Conservation (phyloP, 1,284 basidiomycete species). For the Fomitopsis schrenkii region DNA sequence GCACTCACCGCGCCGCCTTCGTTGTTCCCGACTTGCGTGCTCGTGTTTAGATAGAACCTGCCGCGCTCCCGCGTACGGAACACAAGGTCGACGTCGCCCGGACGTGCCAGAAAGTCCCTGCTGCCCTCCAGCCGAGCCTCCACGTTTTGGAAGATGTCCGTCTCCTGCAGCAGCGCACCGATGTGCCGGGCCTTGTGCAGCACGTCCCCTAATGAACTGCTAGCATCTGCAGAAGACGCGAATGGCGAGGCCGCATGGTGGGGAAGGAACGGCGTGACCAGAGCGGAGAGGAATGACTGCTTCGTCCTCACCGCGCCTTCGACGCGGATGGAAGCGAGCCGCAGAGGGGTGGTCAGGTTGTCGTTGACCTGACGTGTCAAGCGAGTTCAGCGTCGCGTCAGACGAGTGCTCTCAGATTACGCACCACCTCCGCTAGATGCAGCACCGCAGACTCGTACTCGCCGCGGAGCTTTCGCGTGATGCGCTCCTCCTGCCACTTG, state of each 20-base stretch:
- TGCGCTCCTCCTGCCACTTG: constrained; percentile 68
- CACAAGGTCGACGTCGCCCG: constrained; percentile 83
- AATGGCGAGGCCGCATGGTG: constrained; percentile 2
- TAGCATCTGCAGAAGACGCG: constrained; percentile 18
- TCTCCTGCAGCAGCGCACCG: constrained; percentile 57
- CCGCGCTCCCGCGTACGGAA: constrained; percentile 78
- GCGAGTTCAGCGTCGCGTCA: not conserved
- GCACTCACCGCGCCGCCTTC: constrained; percentile 83
- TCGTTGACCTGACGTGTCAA: constrained; percentile 49
- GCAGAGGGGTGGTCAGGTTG: constrained; percentile 57
- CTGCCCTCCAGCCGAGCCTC: constrained; percentile 71
- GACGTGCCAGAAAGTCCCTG: constrained; percentile 49
- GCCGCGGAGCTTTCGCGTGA: constrained; percentile 62
- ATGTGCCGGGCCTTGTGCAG: constrained; percentile 67
- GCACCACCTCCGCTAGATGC: constrained; percentile 68
- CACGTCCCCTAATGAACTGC: constrained; percentile 55
- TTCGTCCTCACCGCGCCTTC: constrained; percentile 76
- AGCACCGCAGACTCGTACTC: constrained; percentile 75
- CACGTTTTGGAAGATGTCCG: constrained; percentile 75
- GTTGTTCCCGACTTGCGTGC: constrained; percentile 92
- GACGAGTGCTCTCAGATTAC: constrained; percentile 20
- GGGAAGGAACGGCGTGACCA: constrained; percentile 67
- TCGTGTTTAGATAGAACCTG: constrained; percentile 78
- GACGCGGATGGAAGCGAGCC: constrained; percentile 75
- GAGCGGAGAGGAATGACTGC: constrained; percentile 71